phyloP scores from a whole-genome alignment of 2,329 filamentous ascomycete genomes.

The Aspergillus pseudoviridinutans region DNA sequence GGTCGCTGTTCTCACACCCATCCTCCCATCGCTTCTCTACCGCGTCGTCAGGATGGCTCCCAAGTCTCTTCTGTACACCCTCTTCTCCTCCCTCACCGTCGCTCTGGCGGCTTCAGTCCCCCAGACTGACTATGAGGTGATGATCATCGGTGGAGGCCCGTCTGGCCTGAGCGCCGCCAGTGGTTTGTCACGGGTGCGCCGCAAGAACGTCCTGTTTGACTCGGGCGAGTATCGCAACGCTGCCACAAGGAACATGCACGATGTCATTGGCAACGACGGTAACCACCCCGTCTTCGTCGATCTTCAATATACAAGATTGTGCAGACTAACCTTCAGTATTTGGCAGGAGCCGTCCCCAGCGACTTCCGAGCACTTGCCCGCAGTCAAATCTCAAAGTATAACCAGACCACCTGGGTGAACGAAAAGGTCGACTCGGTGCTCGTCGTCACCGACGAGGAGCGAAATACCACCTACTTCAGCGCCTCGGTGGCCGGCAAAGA shows the following conservation, averaged over 20 bases:
- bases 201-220: conserved; percentile 55
- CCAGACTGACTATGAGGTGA: conserved; percentile 48
- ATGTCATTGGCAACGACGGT: conserved; percentile 60
- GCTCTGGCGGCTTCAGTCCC: conserved; percentile 22
- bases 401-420: conserved; percentile 49
- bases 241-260: conserved; percentile 57
- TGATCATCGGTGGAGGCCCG: conserved; percentile 57
- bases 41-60: conserved; percentile 11
- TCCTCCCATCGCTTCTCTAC: neutral
- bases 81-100: conserved; percentile 19
- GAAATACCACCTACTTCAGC: conserved; percentile 46
- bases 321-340: neutral
- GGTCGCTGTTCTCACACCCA: neutral
- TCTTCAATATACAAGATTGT: neutral
- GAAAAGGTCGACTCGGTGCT: conserved; percentile 46
- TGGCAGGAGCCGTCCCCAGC: conserved; percentile 50
- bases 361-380: conserved; percentile 55
- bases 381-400: conserved; percentile 50
- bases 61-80: conserved; percentile 19
- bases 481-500: conserved; percentile 37
- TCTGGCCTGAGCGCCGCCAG: conserved; percentile 53
- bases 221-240: conserved; percentile 57
- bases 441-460: conserved; percentile 11
- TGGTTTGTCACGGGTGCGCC: conserved; percentile 55
- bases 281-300: conserved; percentile 5